A percentile compares a stretch with the other conserved stretches of the same genome.
Conservation (phyloP, 169 alveolate species). For the Plasmodium relictum region DNA sequence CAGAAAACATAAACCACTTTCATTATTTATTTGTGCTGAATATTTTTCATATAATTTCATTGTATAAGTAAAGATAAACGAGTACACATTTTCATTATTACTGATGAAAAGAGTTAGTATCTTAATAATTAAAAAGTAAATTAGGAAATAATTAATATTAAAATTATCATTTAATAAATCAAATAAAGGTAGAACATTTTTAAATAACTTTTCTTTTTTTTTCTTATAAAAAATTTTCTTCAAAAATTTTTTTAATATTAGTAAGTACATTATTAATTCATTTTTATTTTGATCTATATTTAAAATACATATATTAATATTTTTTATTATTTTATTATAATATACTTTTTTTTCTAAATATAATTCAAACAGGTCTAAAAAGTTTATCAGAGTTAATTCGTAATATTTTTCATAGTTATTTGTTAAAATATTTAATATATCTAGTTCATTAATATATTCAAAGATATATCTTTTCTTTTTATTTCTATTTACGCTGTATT, state of each 20-base stretch:
- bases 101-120: slow-evolving; percentile 31
- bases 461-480: slow-evolving; percentile 1
- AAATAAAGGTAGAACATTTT: slow-evolving; percentile 41
- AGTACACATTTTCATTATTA: slow-evolving; percentile 19
- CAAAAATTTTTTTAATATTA: slow-evolving; percentile 31
- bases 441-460: slow-evolving; percentile 21
- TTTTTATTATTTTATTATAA: slow-evolving; percentile 31
- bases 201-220: slow-evolving; percentile 60
- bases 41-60: slow-evolving; percentile 32
- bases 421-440: slow-evolving; percentile 32
- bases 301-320: slow-evolving; percentile 43
- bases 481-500: not conserved
- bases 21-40: slow-evolving; percentile 11
- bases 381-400: slow-evolving; percentile 23
- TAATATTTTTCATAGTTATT: slow-evolving; percentile 61
- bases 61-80: slow-evolving; percentile 28
- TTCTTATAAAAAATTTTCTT: slow-evolving; percentile 14
- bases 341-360: slow-evolving; percentile 48
- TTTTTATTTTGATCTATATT: slow-evolving; percentile 41
- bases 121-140: slow-evolving; percentile 27
- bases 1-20: slow-evolving; percentile 18
- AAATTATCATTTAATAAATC: slow-evolving; percentile 41
- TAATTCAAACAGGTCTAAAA: slow-evolving; percentile 17
- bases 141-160: not conserved
- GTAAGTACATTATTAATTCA: slow-evolving; percentile 44